Evolutionary conservation across 352 stramenopile genomes (phyloP).

Genomic region (Plasmopara viticola): DNA sequence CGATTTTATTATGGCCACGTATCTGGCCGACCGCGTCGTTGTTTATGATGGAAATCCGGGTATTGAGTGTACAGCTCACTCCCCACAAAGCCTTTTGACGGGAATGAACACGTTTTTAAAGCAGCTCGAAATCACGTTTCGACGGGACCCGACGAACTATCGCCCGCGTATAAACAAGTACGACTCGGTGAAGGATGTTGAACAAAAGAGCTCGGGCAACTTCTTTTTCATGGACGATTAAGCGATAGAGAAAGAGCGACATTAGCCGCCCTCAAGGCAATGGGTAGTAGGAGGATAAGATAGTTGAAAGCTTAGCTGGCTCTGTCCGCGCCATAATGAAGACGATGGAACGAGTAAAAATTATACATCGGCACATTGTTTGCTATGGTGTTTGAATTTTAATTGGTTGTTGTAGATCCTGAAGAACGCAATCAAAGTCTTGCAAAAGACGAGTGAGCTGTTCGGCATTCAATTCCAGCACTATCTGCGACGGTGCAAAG

Average conservation of each 20-base stretch:
- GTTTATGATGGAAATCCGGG: slow-evolving; percentile 94
- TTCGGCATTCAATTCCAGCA: slow-evolving; percentile 39
- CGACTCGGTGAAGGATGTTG: slow-evolving; percentile 95
- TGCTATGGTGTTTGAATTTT: neutral
- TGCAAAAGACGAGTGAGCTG: slow-evolving; percentile 34
- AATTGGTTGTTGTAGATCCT: slow-evolving; percentile 22
- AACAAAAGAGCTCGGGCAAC: slow-evolving; percentile 96
- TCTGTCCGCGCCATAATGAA: neutral
- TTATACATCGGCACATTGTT: slow-evolving; percentile 26
- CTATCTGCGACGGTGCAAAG: slow-evolving; percentile 21
- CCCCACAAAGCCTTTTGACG: slow-evolving; percentile 92
- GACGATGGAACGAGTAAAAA: slow-evolving; percentile 22
- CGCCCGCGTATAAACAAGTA: slow-evolving; percentile 96
- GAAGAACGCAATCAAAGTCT: slow-evolving; percentile 31
- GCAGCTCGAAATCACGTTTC: slow-evolving; percentile 98
- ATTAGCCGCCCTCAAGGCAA: slow-evolving; percentile 1
- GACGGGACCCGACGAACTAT: slow-evolving; percentile 98
- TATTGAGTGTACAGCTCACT: slow-evolving; percentile 95
- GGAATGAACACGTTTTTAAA: slow-evolving; percentile 99
- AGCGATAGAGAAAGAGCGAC: slow-evolving; percentile 10
- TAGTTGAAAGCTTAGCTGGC: slow-evolving; percentile 1
- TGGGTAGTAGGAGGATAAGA: slow-evolving; percentile 1
- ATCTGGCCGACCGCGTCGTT: slow-evolving; percentile 95
- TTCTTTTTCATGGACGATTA: slow-evolving; percentile 99
- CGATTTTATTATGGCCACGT: slow-evolving; percentile 99